These are phyloP conservation scores for Paxillus involutus DNA, from an alignment of 768 basidiomycete species.

Conservation along the genomic window DNA sequence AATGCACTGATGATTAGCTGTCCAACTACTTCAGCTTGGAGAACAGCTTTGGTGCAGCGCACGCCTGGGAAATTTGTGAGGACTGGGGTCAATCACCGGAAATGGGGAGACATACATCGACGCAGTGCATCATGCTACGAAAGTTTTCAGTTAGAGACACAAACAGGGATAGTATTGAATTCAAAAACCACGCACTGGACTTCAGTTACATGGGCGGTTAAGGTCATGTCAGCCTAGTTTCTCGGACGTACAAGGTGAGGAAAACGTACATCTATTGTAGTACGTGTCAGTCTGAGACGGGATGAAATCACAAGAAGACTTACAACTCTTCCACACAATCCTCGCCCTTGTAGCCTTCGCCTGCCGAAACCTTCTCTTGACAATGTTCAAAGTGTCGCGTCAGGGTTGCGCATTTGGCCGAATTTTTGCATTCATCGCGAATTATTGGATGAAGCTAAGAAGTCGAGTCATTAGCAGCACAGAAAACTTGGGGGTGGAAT, in stretches of 20 bases:
- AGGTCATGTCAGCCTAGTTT: conserved; percentile 8
- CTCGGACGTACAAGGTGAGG: background rate
- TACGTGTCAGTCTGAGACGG: conserved; percentile 1
- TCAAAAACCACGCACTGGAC: conserved; percentile 62
- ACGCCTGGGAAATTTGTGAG: conserved; percentile 32
- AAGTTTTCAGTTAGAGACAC: conserved; percentile 6
- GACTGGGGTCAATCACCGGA: background rate
- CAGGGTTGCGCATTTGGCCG: conserved; percentile 62
- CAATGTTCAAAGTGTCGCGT: conserved; percentile 89
- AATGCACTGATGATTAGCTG: background rate
- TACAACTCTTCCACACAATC: conserved; percentile 92
- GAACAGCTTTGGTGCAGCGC: conserved; percentile 81
- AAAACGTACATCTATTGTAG: conserved; percentile 24
- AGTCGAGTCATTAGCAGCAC: background rate
- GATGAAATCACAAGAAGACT: conserved; percentile 30
- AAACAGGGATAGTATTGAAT: background rate
- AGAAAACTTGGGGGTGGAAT: background rate
- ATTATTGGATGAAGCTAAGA: conserved; percentile 65
- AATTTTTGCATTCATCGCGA: conserved; percentile 72
- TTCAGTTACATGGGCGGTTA: conserved; percentile 17
- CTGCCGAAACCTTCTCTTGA: conserved; percentile 80
- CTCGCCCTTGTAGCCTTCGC: conserved; percentile 85
- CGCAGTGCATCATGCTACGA: conserved; percentile 87
- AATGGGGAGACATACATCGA: conserved; percentile 58
- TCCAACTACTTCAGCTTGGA: conserved; percentile 52